Conservation (phyloP, 257 asterid species). For the Parsonsia alboflavescens region DNA sequence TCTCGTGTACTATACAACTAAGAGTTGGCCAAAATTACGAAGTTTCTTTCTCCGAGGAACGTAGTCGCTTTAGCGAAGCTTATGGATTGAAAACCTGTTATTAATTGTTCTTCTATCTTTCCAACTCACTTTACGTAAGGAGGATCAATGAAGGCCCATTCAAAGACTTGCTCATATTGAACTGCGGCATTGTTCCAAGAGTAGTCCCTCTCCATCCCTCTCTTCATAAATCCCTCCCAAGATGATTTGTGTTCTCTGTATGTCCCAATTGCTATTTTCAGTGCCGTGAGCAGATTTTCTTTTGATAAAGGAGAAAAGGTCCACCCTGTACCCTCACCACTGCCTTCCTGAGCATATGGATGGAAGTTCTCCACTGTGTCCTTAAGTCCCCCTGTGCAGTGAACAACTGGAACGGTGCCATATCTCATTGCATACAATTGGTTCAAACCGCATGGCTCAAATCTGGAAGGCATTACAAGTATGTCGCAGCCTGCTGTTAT, state of each 20-base stretch:
- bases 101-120: background rate
- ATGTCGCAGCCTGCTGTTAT: conserved; percentile 95
- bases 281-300: conserved; percentile 59
- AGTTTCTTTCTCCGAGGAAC: background rate
- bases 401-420: conserved; percentile 91
- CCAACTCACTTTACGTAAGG: conserved; percentile 62
- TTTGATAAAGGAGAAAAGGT: conserved; percentile 74
- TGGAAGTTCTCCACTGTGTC: conserved; percentile 76
- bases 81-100: no score
- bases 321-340: conserved; percentile 98
- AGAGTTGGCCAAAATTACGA: background rate
- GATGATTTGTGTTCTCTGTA: conserved; percentile 65
- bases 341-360: conserved; percentile 67
- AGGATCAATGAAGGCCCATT: conserved; percentile 77
- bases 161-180: conserved; percentile 75
- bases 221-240: conserved; percentile 80
- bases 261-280: conserved; percentile 51
- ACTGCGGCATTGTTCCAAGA: conserved; percentile 91
- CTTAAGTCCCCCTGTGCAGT: conserved; percentile 86
- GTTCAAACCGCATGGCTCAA: conserved; percentile 94
- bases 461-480: conserved; percentile 88
- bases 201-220: conserved; percentile 79
- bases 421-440: conserved; percentile 95
- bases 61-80: no score
- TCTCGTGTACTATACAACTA: background rate